phyloP scores from a whole-genome alignment of 1,139 yeast species.

The Geotrichum klebahnii region DNA sequence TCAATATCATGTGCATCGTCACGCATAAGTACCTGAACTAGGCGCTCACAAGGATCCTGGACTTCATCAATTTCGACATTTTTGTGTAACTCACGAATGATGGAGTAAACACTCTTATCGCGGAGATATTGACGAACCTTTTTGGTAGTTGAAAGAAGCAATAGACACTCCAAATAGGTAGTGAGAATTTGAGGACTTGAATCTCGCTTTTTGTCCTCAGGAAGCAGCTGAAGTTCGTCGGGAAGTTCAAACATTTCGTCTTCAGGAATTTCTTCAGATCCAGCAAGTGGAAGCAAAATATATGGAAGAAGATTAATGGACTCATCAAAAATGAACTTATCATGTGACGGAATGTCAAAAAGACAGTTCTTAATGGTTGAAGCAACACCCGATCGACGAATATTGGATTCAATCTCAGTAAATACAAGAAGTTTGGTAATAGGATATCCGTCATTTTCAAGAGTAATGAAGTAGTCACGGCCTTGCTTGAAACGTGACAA shows the following conservation, averaged over 20 bases:
- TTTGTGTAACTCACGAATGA: constrained; percentile 80
- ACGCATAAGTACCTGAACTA: constrained; percentile 86
- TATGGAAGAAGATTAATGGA: constrained; percentile 74
- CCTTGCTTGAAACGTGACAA: constrained; percentile 69
- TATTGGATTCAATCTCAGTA: constrained; percentile 73
- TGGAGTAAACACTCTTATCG: constrained; percentile 72
- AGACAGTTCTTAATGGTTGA: constrained; percentile 86
- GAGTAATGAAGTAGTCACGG: constrained; percentile 64
- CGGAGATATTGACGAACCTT: constrained; percentile 71
- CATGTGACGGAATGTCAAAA: constrained; percentile 72
- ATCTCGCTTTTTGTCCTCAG: constrained; percentile 74
- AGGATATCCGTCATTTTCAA: constrained; percentile 76
- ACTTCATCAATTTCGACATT: constrained; percentile 60
- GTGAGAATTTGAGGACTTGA: constrained; percentile 60
- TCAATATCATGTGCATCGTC: constrained; percentile 67
- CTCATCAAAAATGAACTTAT: constrained; percentile 54
- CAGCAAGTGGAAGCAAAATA: constrained; percentile 76
- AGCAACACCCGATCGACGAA: constrained; percentile 89
- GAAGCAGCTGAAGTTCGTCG: constrained; percentile 77
- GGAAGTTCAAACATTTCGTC: constrained; percentile 88
- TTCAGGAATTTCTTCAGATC: constrained; percentile 70
- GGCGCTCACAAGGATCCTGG: constrained; percentile 46
- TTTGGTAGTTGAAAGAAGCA: constrained; percentile 72
- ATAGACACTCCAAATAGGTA: constrained; percentile 66
- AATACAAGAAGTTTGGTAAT: constrained; percentile 74